A percentile compares a stretch with the other conserved stretches of the same genome.
phyloP scores from a whole-genome alignment of 139 green algal species.

The Mesotaenium endlicherianum region DNA sequence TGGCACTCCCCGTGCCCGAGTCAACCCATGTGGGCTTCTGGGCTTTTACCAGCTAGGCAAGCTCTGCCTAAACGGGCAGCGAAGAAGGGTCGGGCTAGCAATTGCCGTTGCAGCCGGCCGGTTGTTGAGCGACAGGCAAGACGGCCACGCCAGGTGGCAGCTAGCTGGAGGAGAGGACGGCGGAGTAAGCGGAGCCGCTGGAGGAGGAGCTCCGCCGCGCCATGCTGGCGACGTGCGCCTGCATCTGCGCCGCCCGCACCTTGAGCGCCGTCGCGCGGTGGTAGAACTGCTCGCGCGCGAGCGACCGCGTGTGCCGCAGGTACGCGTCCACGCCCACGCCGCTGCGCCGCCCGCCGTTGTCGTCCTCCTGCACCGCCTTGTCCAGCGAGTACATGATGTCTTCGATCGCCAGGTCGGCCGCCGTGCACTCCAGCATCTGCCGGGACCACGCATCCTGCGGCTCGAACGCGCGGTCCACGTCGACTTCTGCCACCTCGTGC shows the following conservation, averaged over 20 bases:
- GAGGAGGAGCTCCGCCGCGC: not conserved
- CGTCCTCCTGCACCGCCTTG: constrained; percentile 43
- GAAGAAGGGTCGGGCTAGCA: no score
- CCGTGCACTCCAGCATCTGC: constrained; percentile 73
- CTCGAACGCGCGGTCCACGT: constrained; percentile 38
- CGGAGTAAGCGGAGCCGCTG: constrained; percentile 2
- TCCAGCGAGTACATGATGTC: constrained; percentile 81
- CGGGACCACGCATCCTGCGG: constrained; percentile 63
- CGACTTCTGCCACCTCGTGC: constrained; percentile 48
- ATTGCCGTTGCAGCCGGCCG: no score
- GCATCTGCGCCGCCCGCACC: constrained; percentile 33
- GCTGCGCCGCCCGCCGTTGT: constrained; percentile 60
- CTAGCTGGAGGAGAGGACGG: not conserved
- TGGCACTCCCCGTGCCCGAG: no score
- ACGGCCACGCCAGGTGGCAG: no score
- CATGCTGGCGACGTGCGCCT: constrained; percentile 33
- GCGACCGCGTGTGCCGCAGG: constrained; percentile 28
- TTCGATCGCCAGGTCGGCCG: constrained; percentile 81
- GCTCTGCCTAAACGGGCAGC: no score
- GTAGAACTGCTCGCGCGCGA: constrained; percentile 52
- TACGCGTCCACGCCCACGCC: constrained; percentile 60
- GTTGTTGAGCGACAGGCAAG: no score
- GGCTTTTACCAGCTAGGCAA: no score
- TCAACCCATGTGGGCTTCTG: no score
- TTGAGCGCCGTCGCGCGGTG: constrained; percentile 44